These are phyloP conservation scores for Mycena metata DNA, from an alignment of 768 basidiomycete species.

Conservation along the genomic window DNA sequence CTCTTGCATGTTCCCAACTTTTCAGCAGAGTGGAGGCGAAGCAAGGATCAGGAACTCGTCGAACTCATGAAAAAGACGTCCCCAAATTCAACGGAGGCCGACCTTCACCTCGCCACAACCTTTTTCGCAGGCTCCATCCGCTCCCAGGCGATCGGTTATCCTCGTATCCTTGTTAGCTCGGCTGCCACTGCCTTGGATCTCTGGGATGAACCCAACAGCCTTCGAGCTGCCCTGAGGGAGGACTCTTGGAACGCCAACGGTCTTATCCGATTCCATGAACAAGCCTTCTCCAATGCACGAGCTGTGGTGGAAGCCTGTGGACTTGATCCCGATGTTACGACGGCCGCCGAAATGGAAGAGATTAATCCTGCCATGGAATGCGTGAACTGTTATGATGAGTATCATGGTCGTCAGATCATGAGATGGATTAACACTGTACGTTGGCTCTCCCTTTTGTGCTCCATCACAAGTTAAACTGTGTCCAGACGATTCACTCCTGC, in stretches of 20 bases:
- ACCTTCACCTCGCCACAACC: constrained; percentile 25
- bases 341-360: constrained; percentile 25
- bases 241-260: constrained; percentile 21
- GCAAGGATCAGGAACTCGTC: constrained; percentile 23
- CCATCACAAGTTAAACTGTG: not conserved
- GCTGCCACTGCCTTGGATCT: not conserved
- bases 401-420: constrained; percentile 14
- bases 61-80: constrained; percentile 13
- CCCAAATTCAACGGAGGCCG: constrained; percentile 7
- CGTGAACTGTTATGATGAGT: constrained; percentile 17
- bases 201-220: not conserved
- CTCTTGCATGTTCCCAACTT: constrained; percentile 11
- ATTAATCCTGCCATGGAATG: constrained; percentile 28
- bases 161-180: constrained; percentile 21
- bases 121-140: constrained; percentile 2
- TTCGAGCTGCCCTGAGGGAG: not conserved
- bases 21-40: constrained; percentile 10
- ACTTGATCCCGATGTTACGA: constrained; percentile 28
- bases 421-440: constrained; percentile 22
- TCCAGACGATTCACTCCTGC: no score
- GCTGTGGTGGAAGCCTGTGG: constrained; percentile 21
- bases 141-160: constrained; percentile 7
- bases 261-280: not conserved
- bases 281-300: not conserved
- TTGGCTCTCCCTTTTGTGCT: not conserved